Evolutionary conservation across 2,329 filamentous ascomycete genomes (phyloP).

Genomic region (Fusarium agapanthi): DNA sequence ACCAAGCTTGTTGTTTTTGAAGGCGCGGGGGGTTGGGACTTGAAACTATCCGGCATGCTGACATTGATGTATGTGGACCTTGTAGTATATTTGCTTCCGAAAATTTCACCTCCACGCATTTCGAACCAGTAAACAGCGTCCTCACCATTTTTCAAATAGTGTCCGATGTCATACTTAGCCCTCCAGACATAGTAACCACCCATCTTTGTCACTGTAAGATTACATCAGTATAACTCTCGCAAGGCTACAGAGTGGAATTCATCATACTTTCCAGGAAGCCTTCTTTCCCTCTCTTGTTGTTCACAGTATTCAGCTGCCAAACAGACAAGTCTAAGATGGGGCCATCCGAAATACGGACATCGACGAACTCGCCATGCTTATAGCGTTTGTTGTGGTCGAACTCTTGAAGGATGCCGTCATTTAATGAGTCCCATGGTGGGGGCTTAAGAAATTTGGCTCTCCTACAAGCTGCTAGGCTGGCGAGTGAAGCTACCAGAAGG

Average conservation of each 20-base stretch:
- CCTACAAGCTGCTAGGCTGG: not conserved
- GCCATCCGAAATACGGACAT: not conserved
- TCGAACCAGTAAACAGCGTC: not conserved
- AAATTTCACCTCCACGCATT: accelerated
- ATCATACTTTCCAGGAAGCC: not conserved
- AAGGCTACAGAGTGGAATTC: not conserved
- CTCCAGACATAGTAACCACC: not conserved
- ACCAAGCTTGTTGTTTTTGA: not conserved
- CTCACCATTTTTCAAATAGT: not conserved
- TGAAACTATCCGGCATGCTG: not conserved
- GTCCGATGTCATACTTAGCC: not conserved
- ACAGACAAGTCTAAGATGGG: not conserved
- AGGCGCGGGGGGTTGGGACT: not conserved
- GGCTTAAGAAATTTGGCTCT: accelerated
- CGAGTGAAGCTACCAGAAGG: not conserved
- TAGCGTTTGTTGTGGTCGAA: not conserved
- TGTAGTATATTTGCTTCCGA: too few species aligned
- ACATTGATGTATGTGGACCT: not conserved
- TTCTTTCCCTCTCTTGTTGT: too few species aligned
- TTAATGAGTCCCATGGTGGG: accelerated
- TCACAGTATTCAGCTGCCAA: not conserved
- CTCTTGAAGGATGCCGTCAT: accelerated
- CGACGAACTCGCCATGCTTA: not conserved
- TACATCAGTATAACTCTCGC: not conserved
- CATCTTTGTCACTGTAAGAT: not conserved